A percentile compares a stretch with the other conserved stretches of the same genome.
phyloP scores from a whole-genome alignment of 192 early-diverging fungal species.

The Spizellomyces sp. region DNA sequence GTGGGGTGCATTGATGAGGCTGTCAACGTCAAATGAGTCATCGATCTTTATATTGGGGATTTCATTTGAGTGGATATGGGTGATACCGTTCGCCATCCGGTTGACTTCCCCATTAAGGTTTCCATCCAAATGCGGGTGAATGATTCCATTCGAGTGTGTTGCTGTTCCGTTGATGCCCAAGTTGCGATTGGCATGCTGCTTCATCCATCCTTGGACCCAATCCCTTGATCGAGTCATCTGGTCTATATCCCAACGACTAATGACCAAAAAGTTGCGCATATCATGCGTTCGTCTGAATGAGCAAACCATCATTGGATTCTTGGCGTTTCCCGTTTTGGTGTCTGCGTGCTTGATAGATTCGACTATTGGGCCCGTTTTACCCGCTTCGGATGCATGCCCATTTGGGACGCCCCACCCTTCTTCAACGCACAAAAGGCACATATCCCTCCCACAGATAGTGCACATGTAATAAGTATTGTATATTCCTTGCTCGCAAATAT shows the following conservation, averaged over 20 bases:
- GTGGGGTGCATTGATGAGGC: conserved; percentile 13
- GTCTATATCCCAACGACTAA: conserved; percentile 12
- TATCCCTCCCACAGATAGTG: conserved; percentile 13
- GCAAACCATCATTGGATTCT: neutral
- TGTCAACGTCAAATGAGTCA: neutral
- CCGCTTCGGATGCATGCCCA: too few relatives aligned
- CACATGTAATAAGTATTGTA: conserved; percentile 31
- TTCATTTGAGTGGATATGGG: too few relatives aligned
- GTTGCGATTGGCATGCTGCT: neutral
- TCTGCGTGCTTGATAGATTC: neutral
- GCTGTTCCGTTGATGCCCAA: too few relatives aligned
- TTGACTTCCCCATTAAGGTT: too few relatives aligned
- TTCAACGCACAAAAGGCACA: conserved; percentile 19
- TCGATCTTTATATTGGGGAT: neutral
- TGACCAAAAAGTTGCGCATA: neutral
- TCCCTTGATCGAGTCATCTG: conserved; percentile 12
- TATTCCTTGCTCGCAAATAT: conserved; percentile 25
- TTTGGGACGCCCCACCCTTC: conserved; percentile 9
- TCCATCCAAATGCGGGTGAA: too few relatives aligned
- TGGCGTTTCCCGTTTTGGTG: neutral
- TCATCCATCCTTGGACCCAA: conserved; percentile 9
- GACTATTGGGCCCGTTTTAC: too few relatives aligned
- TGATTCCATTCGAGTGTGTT: too few relatives aligned
- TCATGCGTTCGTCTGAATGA: neutral
- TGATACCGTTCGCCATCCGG: too few relatives aligned